Evolutionary conservation across 2,329 filamentous ascomycete species (phyloP).

Genomic region (Xylariaceae sp.): DNA sequence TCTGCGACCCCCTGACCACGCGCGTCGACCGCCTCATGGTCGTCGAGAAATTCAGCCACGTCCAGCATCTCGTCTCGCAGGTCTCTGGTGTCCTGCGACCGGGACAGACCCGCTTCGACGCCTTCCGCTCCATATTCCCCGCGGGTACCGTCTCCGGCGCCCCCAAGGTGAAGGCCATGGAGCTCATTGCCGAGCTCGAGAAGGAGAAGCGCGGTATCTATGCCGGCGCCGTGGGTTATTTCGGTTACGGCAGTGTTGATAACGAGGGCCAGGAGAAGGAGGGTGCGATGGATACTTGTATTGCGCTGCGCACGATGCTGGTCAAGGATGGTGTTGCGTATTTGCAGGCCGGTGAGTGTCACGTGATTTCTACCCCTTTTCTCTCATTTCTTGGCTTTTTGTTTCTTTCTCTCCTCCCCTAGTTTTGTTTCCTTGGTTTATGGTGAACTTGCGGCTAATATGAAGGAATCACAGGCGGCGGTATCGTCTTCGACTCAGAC

Average conservation of each 20-base stretch:
- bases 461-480: slow-evolving; percentile 52
- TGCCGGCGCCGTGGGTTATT: slow-evolving; percentile 93
- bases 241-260: slow-evolving; percentile 75
- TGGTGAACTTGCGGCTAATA: slow-evolving; percentile 1
- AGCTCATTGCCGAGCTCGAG: slow-evolving; percentile 91
- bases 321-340: slow-evolving; percentile 88
- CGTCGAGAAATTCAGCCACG: slow-evolving; percentile 90
- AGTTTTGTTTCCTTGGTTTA: background rate
- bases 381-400: background rate
- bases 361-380: background rate
- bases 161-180: slow-evolving; percentile 95
- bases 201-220: slow-evolving; percentile 92
- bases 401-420: background rate
- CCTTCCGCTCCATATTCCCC: slow-evolving; percentile 93
- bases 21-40: slow-evolving; percentile 92
- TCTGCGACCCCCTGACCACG: slow-evolving; percentile 85
- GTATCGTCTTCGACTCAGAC: slow-evolving; percentile 92
- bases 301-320: slow-evolving; percentile 84
- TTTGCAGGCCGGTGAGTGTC: slow-evolving; percentile 65
- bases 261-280: slow-evolving; percentile 58
- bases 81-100: slow-evolving; percentile 83
- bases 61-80: slow-evolving; percentile 94
- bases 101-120: slow-evolving; percentile 86
- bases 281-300: slow-evolving; percentile 86
- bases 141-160: slow-evolving; percentile 93